Evolutionary conservation across 1,284 basidiomycete species (phyloP).

Genomic region (Ceratobasidium sp.): DNA sequence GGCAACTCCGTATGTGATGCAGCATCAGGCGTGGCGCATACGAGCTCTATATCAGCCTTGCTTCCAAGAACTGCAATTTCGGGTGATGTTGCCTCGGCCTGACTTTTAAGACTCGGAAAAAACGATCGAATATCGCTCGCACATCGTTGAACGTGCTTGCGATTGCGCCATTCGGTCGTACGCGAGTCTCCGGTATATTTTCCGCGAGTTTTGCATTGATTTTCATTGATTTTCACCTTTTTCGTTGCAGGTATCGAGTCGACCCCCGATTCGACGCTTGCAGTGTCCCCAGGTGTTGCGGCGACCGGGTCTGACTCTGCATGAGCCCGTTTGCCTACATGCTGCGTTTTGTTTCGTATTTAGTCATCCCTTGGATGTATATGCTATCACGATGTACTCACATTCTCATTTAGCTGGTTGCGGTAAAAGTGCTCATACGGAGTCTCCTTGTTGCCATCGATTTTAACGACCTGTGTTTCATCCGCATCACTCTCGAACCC

Average conservation of each 20-base stretch:
- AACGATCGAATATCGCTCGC: slow-evolving; percentile 5
- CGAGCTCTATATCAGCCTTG: not conserved
- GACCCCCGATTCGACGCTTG: not conserved
- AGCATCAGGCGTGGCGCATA: not conserved
- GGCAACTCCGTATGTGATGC: not conserved
- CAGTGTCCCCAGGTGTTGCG: not conserved
- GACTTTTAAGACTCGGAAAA: not conserved
- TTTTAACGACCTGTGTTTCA: not conserved
- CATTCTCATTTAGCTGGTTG: not conserved
- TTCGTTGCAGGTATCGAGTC: not conserved
- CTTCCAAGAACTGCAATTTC: not conserved
- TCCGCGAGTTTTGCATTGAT: not conserved
- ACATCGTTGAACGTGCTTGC: not conserved
- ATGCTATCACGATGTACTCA: not conserved
- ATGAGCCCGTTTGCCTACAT: not conserved
- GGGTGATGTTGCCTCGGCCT: not conserved
- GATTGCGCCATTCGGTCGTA: not conserved
- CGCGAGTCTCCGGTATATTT: not conserved
- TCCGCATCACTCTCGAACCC: not conserved
- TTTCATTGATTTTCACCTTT: not conserved
- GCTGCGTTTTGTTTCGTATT: not conserved
- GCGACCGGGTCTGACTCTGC: not conserved
- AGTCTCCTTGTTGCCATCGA: not conserved
- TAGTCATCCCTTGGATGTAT: not conserved
- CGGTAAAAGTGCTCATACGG: slow-evolving; percentile 5